Evolutionary conservation across 257 asterid species (phyloP), one percentile per base, ranked within the genome.

Genomic region (Fraxinus cuspidata): DNA sequence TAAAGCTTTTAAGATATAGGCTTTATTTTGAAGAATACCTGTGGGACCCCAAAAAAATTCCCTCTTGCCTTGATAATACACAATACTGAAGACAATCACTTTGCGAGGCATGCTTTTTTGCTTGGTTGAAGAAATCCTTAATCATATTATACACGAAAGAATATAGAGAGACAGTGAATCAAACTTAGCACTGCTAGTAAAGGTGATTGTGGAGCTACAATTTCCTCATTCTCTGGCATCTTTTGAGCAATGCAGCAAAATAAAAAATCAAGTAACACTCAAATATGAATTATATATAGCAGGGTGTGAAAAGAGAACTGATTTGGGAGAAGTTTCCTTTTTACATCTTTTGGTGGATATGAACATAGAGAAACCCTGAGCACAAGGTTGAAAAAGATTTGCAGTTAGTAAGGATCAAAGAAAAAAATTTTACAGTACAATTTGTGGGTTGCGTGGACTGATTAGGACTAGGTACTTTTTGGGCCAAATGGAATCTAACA

Each of bases 71-170:
- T 67, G 18, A 40, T 31, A 63, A 29, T 7, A 32, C 65, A 73
- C 60, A 78, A 18, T 74, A 44, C 38, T 28, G 21, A 74, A 82
- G 63, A 63, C 49, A 53, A 70, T 63, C 35, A n/a, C 65, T 56
- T 19, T 68, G 11, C 6, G 21, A 69, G 27, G 21, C 15, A n/a
- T 38, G 76, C 80, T 32, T 35, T 49, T 74, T 76, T 47, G 74
- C 77, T 34, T 42, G 75, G 74, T 42, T 42, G 37, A 73, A 72
- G 29, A 37, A 38, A 44, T 25, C 5, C 58, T 7, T 37, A 31
- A 35, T 13, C 53, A 32, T 68, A 27, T 32, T 6, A 49, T 47
- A 27, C 34, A 34, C 25, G 44, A 77, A 38, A 73, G 35, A 70
- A 38, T 58, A 9, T 31, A 77, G 72, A 78, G 65, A 77, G 67